A percentile compares a stretch with the other conserved stretches of the same genome.
Evolutionary conservation across 2,329 filamentous ascomycete species (phyloP).

Genomic region (Cercospora canescens): DNA sequence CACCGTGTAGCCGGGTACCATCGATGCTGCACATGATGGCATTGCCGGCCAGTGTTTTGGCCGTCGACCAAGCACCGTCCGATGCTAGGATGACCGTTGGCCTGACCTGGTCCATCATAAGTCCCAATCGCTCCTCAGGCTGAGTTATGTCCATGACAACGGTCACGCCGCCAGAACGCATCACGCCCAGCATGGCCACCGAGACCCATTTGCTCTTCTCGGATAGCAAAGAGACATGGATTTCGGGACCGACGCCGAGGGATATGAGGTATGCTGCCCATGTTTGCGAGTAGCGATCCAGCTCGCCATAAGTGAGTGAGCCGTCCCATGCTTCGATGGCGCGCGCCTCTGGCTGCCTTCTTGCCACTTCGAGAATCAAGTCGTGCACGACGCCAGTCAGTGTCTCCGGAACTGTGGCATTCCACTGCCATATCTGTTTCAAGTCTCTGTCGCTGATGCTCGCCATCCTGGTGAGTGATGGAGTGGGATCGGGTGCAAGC

Average conservation of each 20-base stretch:
- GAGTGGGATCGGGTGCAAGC: not conserved
- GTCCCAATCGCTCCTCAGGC: constrained; percentile 28
- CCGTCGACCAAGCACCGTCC: not conserved
- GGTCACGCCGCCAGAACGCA: constrained; percentile 35
- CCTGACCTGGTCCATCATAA: constrained; percentile 29
- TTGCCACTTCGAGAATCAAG: constrained; percentile 22
- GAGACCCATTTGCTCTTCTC: constrained; percentile 32
- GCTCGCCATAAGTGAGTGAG: constrained; percentile 27
- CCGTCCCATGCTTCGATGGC: constrained; percentile 33
- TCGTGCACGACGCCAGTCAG: constrained; percentile 24
- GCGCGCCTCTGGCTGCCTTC: constrained; percentile 21
- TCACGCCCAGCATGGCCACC: constrained; percentile 29
- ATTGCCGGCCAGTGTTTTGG: not conserved
- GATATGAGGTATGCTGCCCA: constrained; percentile 7
- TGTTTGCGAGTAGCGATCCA: constrained; percentile 24
- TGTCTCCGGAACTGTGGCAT: constrained; percentile 12
- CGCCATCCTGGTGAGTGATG: not conserved
- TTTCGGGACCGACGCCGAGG: not conserved
- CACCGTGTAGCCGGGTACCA: not conserved
- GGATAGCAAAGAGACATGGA: constrained; percentile 28
- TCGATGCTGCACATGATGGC: not conserved
- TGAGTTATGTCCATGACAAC: constrained; percentile 22
- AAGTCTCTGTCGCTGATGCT: constrained; percentile 14
- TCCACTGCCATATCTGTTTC: constrained; percentile 25
- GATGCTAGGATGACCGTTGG: constrained; percentile 21